Percentiles rank a stretch among this genome's conserved stretches.
These are phyloP conservation scores for Zelonia costaricensis DNA, from an alignment of 208 protist species.

Conservation along the genomic window DNA sequence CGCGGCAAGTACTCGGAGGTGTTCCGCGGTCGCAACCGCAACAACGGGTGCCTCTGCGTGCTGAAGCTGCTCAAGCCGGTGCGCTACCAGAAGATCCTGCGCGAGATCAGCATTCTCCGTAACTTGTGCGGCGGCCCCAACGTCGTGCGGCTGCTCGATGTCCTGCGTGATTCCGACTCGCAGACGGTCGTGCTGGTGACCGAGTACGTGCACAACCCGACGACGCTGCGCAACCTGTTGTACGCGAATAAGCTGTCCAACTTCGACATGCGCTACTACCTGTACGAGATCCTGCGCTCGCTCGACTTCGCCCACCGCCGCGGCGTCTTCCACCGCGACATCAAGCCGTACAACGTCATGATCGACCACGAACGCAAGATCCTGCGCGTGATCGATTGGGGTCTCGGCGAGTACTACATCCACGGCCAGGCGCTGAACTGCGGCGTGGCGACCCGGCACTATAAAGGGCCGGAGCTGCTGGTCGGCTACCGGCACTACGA, in stretches of 20 bases:
- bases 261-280: constrained; percentile 98
- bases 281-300: constrained; percentile 96
- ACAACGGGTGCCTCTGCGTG: constrained; percentile 93
- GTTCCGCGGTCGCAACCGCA: constrained; percentile 95
- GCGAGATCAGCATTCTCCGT: constrained; percentile 98
- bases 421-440: constrained; percentile 98
- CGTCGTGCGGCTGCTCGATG: constrained; percentile 98
- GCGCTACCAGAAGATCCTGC: constrained; percentile 99
- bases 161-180: constrained; percentile 95
- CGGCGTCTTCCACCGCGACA: constrained; percentile 99
- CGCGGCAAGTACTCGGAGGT: constrained; percentile 99
- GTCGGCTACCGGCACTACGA: constrained; percentile 98
- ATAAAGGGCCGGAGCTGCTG: constrained; percentile 98
- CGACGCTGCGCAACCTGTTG: constrained; percentile 96
- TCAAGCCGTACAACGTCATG: constrained; percentile 99
- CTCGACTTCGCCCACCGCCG: constrained; percentile 97
- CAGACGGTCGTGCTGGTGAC: constrained; percentile 98
- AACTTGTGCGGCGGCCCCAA: constrained; percentile 99
- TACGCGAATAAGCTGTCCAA: constrained; percentile 92
- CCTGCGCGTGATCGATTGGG: constrained; percentile 98
- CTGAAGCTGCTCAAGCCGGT: constrained; percentile 99
- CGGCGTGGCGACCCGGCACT: constrained; percentile 98
- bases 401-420: constrained; percentile 99
- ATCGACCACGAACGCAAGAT: constrained; percentile 97
- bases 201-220: constrained; percentile 98